Conservation (phyloP, 257 asterid species). For the Striga asiatica region DNA sequence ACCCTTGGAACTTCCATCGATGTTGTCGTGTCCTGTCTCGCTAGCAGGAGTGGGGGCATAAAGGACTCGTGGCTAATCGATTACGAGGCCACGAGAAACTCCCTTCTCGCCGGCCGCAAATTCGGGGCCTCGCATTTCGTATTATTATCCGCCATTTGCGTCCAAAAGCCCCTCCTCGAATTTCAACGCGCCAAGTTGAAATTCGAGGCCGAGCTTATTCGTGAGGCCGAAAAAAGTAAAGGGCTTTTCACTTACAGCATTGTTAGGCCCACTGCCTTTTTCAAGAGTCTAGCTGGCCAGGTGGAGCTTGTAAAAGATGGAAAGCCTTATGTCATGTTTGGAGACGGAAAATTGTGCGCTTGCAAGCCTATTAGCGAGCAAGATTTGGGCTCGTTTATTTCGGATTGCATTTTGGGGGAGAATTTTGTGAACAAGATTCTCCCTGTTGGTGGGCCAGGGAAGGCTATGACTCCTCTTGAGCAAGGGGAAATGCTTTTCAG, state of each 20-base stretch:
- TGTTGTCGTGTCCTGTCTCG: slow-evolving; percentile 92
- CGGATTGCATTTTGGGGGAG: slow-evolving; percentile 63
- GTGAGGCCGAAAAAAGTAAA: slow-evolving; percentile 35
- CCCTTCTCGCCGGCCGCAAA: slow-evolving; percentile 66
- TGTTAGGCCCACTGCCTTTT: slow-evolving; percentile 94
- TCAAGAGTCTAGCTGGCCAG: slow-evolving; percentile 96
- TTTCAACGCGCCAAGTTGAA: slow-evolving; percentile 88
- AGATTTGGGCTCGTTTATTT: slow-evolving; percentile 70
- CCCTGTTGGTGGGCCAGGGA: slow-evolving; percentile 87
- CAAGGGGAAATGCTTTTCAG: slow-evolving; percentile 88
- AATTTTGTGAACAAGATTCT: slow-evolving; percentile 46
- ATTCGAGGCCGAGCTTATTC: slow-evolving; percentile 59
- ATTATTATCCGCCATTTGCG: slow-evolving; percentile 83
- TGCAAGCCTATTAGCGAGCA: slow-evolving; percentile 91
- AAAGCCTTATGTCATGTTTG: slow-evolving; percentile 97
- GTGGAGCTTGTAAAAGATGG: slow-evolving; percentile 88
- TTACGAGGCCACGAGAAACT: slow-evolving; percentile 83
- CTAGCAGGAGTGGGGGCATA: slow-evolving; percentile 86
- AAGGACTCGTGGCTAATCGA: slow-evolving; percentile 91
- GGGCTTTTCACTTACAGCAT: slow-evolving; percentile 57
- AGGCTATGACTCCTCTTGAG: slow-evolving; percentile 85
- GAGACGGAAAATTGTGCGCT: slow-evolving; percentile 82
- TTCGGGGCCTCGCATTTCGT: slow-evolving; percentile 87
- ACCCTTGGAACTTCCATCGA: slow-evolving; percentile 47
- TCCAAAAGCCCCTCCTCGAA: slow-evolving; percentile 98